A percentile compares a stretch with the other conserved stretches of the same genome.
These are phyloP conservation scores for Hericium rajendrae DNA, from an alignment of 768 basidiomycete genomes.

Conservation along the genomic window DNA sequence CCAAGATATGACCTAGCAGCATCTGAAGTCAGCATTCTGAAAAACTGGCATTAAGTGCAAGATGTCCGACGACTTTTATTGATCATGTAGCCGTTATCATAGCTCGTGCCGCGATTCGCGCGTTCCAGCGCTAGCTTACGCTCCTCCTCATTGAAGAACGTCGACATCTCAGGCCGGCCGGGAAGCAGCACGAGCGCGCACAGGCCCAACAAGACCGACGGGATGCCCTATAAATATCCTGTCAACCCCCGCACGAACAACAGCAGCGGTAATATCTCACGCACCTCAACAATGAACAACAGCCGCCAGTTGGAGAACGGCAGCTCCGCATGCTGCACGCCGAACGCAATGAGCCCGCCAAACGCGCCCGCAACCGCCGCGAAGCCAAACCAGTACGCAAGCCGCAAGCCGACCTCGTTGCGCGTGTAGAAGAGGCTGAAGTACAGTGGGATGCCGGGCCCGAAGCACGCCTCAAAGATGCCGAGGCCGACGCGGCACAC, in stretches of 20 bases:
- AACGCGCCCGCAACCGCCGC: conserved; percentile 81
- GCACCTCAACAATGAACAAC: conserved; percentile 66
- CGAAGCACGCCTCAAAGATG: conserved; percentile 71
- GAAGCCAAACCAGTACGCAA: conserved; percentile 80
- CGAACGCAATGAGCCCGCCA: conserved; percentile 77
- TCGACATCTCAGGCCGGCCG: conserved; percentile 62
- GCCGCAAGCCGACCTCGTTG: conserved; percentile 60
- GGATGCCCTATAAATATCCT: conserved; percentile 40
- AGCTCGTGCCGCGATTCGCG: conserved; percentile 55
- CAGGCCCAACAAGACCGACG: conserved; percentile 55
- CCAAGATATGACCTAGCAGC: conserved; percentile 43
- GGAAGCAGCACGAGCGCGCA: conserved; percentile 50
- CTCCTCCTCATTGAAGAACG: conserved; percentile 39
- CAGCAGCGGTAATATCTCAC: not conserved
- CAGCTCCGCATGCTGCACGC: conserved; percentile 51
- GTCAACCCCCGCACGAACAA: not conserved
- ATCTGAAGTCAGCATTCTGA: not conserved
- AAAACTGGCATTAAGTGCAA: not conserved
- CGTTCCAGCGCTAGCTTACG: conserved; percentile 56
- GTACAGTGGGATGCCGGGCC: conserved; percentile 69
- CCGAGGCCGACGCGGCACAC: conserved; percentile 56
- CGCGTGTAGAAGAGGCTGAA: conserved; percentile 79
- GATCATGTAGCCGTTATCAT: conserved; percentile 54
- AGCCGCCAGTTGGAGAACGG: conserved; percentile 47
- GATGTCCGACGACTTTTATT: conserved; percentile 42